Base-by-base conservation (phyloP, 257 asterid species). In the Penstemon barbatus region DNA sequence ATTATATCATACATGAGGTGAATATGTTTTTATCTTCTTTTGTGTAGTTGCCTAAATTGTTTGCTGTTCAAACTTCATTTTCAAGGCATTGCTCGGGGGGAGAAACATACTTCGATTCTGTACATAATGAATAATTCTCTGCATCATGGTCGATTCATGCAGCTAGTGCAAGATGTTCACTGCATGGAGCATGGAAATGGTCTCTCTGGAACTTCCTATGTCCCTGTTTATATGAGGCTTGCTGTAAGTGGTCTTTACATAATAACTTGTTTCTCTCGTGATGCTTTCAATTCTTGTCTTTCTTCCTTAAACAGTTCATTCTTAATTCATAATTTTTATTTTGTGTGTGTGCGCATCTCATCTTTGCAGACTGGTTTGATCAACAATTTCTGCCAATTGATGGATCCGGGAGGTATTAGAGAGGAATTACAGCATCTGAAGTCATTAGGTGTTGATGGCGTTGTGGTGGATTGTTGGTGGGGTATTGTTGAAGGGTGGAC, bases 391-490 rank as follows among this genome's bases (percentile, higher is more conserved):
- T 83, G 95, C 82, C 87, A 87, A 83, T 72, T 85, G 83, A 76
- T 85, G 78, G 87, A 87, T 81, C 89, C 91, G 42, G 88, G 77
- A 69, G 86, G 83, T 69, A 83, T 87, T 60, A 83, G 74, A 71
- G 88, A 78, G 80, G 91, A 87, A 73, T 71, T 87, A 38, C 87
- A 66, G 49, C 78, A 80, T 68, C 80, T 85, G 66, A 83, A 82
- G 76, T 80, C 89, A 6, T 76, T 87, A 68, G 43, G 56, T 53
- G 84, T 85, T 61, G 89, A 85, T 77, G 95, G 95, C 4, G 79
- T 85, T 74, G 79, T 81, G 61, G 86, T 87, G 19, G 83, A 85
- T 75, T 87, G 95, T 78, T 79, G 88, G 88, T 87, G 95, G 95
- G 95, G 91, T 41, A 78, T 83, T 52, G 83, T 87, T 63, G 91